A percentile compares a stretch with the other conserved stretches of the same genome.
phyloP scores from a whole-genome alignment of 495 filamentous ascomycete species.

The Penicillium goetzii region DNA sequence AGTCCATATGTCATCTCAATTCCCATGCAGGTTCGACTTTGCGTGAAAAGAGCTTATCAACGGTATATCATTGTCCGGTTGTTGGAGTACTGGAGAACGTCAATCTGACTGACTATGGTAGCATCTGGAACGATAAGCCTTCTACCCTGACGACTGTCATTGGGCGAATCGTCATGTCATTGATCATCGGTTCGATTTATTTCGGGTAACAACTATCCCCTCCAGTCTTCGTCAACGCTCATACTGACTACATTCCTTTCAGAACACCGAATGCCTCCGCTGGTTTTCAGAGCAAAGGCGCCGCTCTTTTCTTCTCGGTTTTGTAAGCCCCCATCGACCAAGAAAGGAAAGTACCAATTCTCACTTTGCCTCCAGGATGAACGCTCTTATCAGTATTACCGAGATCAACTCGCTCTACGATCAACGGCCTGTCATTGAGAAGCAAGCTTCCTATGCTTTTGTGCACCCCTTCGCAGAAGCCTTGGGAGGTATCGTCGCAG shows the following conservation, averaged over 20 bases:
- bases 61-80: slow-evolving; percentile 24
- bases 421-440: slow-evolving; percentile 66
- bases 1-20: slow-evolving; percentile 52
- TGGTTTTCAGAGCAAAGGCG: slow-evolving; percentile 79
- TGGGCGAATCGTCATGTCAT: slow-evolving; percentile 75
- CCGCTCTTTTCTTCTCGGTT: slow-evolving; percentile 87
- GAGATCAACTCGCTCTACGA: slow-evolving; percentile 66
- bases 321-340: slow-evolving; percentile 63
- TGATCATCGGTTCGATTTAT: slow-evolving; percentile 87
- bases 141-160: slow-evolving; percentile 75
- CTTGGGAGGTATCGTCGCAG: slow-evolving; percentile 59
- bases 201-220: slow-evolving; percentile 57
- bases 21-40: slow-evolving; percentile 53
- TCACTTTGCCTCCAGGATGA: slow-evolving; percentile 49
- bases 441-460: slow-evolving; percentile 67
- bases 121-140: slow-evolving; percentile 73
- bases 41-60: slow-evolving; percentile 57
- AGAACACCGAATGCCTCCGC: slow-evolving; percentile 60
- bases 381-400: slow-evolving; percentile 55
- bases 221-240: neutral
- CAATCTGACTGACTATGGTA: slow-evolving; percentile 16
- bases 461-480: slow-evolving; percentile 66
- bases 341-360: slow-evolving; percentile 17
- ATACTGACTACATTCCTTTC: slow-evolving; percentile 13
- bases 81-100: neutral